Percentiles rank a stretch among this genome's conserved stretches.
Conservation (phyloP, 768 basidiomycete genomes). For the Pulveroboletus sp. region DNA sequence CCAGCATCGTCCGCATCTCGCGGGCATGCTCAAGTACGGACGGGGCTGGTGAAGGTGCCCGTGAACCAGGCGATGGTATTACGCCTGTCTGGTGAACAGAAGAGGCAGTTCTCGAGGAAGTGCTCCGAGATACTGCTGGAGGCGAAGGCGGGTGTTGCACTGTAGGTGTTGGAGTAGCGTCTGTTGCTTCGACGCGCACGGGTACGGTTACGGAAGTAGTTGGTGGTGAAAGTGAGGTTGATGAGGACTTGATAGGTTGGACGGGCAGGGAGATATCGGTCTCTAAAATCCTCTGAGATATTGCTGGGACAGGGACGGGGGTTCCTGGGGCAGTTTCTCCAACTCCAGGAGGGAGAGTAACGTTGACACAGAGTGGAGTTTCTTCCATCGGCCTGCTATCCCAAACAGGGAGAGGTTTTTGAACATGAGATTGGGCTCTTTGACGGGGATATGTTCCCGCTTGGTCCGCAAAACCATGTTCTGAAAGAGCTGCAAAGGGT, state of each 20-base stretch:
- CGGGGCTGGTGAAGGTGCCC: slow-evolving; percentile 16
- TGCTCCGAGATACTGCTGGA: slow-evolving; percentile 6
- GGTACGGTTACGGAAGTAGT: slow-evolving; percentile 1
- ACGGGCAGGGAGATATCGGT: slow-evolving; percentile 1
- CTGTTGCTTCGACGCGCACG: slow-evolving; percentile 1
- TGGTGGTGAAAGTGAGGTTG: slow-evolving; percentile 4
- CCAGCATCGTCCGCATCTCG: slow-evolving; percentile 65
- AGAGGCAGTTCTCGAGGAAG: slow-evolving; percentile 13
- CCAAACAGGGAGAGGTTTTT: slow-evolving; percentile 18
- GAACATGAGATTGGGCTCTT: slow-evolving; percentile 26
- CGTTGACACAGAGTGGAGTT: background rate
- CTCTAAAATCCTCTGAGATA: slow-evolving; percentile 7
- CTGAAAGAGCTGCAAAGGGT: slow-evolving; percentile 41
- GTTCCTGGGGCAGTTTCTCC: background rate
- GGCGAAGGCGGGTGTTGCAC: slow-evolving; percentile 1
- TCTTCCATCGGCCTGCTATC: slow-evolving; percentile 14
- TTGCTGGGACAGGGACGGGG: background rate
- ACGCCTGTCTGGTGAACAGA: slow-evolving; percentile 5
- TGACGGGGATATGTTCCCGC: slow-evolving; percentile 16
- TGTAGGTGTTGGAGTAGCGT: background rate
- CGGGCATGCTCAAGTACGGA: slow-evolving; percentile 44
- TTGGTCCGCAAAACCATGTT: slow-evolving; percentile 24
- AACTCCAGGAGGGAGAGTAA: slow-evolving; percentile 6
- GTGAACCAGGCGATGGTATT: slow-evolving; percentile 12
- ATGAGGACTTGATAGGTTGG: slow-evolving; percentile 4